Base-by-base conservation (phyloP, 805 yeast species). In the Candida cerambycidarum region DNA sequence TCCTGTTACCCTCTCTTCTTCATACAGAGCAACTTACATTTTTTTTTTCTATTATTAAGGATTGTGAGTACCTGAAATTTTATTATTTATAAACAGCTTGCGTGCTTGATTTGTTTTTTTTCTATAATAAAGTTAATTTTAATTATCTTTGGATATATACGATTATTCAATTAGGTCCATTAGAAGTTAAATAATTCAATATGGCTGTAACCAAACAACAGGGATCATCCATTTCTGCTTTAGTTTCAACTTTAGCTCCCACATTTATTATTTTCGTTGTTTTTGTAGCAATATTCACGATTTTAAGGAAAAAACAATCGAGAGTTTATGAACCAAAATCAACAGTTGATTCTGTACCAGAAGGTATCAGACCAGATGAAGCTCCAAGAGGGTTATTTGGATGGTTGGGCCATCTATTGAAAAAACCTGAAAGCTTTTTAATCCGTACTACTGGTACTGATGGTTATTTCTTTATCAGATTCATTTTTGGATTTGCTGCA, bases 401-500 rank as follows among this genome's bases (percentile, higher is more conserved):
- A 4, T 86, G 93, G 93, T 51, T 82, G 5, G 55, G 71, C 2
- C 68, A 62, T 42, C 44, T 85, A 16, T 52, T 81, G 46, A 48
- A 65, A 3, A 76, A 76, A 57, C 83, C 89, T 1, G 83, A 81
- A 46, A 59, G 79, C 1, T 85, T 72, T 61, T 52, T 82, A 32
- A 69, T 86, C 53, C 90, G 85, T 63, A 82, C 83, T 48, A 68
- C 83, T 29, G 86, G 90, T 41, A 60, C 80, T 24, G 95, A 86
- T 62, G 93, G 93, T 2, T 86, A 83, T 59, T 81, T 86, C 58
- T 85, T 81, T 57, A 61, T 84, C 39, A 72, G 95, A 48, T 85
- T 76, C 55, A 54, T 86, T 43, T 73, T 78, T 33, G 74, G 80
- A 21, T 79, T 82, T 47, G 72, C 75, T 3, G 50, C 71, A 9